Base-by-base conservation (phyloP, 352 stramenopile genomes). In the Globisporangium sylvaticum region DNA sequence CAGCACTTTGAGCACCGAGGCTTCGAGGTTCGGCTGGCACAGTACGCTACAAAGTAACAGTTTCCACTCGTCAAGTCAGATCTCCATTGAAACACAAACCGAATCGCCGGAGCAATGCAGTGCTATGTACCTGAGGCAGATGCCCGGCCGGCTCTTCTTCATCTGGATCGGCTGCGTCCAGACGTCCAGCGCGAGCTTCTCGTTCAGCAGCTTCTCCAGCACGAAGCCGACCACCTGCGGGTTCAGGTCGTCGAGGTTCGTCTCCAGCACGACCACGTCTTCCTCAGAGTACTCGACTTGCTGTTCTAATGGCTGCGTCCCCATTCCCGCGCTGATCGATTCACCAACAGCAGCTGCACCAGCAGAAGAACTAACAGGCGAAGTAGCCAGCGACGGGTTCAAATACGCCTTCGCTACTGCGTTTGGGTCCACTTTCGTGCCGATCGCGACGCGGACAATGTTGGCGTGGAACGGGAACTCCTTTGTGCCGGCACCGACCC, bases 181-280 rank as follows among this genome's bases (percentile, higher is more conserved):
- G 57, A 92, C 89, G 65, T 98, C 92, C 20, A 97, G 71, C 9
- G 88, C 90, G n/a, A 75, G 8, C 75, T 66, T 42, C 5, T 22
- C 22, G 62, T 66, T 29, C n/a, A 97, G 72, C 64, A 97, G 58
- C 29, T 74, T 70, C 69, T 94, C 85, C 15, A 81, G 83, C 5
- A 97, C 71, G 69, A 89, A 93, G 29, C 87, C 89, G 27, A 95
- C 73, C 50, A 92, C 77, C 71, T 95, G 87, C 25, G 87, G 87
- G 57, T 94, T 97, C 65, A 96, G 77, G 73, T 98, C 92, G 78
- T 98, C 92, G 62, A 98, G 48, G 70, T 97, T 97, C 62, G 89
- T 93, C 75, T 97, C 89, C 44, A 97, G 72, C 37, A 96, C 77
- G 27, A 84, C 74, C 24, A 97, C 78, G 64, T 81, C 70, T 53